Percentiles rank a stretch among this genome's conserved stretches.
Conservation (phyloP, 805 yeast species). For the Kodamaea laetipori region DNA sequence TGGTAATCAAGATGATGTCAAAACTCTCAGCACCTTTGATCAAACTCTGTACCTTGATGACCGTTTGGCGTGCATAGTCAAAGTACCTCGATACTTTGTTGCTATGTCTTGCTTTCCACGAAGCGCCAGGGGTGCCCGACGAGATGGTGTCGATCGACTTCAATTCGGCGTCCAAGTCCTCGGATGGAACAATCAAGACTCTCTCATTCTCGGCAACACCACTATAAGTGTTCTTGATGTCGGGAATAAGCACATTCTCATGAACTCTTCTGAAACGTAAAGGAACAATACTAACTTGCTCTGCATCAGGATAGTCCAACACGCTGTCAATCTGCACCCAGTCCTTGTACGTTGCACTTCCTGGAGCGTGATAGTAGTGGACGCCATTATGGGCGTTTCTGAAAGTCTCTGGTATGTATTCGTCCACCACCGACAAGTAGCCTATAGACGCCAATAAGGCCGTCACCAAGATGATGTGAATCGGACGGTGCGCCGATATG, state of each 20-base stretch:
- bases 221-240: conserved; percentile 38
- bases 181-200: conserved; percentile 40
- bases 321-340: conserved; percentile 55
- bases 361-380: conserved; percentile 41
- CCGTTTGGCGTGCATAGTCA: conserved; percentile 48
- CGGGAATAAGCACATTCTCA: conserved; percentile 43
- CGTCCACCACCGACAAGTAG: conserved; percentile 73
- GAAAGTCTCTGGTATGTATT: conserved; percentile 55
- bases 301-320: conserved; percentile 42
- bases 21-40: conserved; percentile 78
- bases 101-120: conserved; percentile 63
- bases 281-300: conserved; percentile 54
- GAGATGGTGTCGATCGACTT: conserved; percentile 26
- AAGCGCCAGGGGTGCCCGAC: conserved; percentile 41
- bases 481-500: conserved; percentile 77
- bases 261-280: conserved; percentile 55
- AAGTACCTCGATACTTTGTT: conserved; percentile 58
- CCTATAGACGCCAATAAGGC: conserved; percentile 77
- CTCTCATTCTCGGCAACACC: conserved; percentile 46
- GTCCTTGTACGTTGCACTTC: conserved; percentile 32
- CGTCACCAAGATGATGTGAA: conserved; percentile 76
- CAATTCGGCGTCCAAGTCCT: conserved; percentile 27
- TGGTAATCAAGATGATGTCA: conserved; percentile 74
- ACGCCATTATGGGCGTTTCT: conserved; percentile 30
- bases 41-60: conserved; percentile 44